Evolutionary conservation across 2,329 filamentous ascomycete species (phyloP).

Genomic region (Colletotrichum sp.): DNA sequence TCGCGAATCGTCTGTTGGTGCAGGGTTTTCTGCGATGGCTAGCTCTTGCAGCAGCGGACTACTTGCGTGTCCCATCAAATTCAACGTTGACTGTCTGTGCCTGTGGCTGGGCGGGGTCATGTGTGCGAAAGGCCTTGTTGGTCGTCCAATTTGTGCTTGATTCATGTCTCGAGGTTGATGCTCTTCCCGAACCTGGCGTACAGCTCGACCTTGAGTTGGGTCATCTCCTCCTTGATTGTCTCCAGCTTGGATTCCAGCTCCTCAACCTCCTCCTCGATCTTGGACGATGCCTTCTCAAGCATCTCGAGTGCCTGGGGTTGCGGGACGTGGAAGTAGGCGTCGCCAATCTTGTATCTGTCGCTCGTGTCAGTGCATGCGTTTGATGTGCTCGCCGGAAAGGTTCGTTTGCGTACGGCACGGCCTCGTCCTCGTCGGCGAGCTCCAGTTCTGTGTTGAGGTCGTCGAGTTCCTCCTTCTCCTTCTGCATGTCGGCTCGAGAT

Average conservation of each 20-base stretch:
- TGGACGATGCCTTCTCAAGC: constrained; percentile 72
- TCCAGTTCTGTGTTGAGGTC: constrained; percentile 92
- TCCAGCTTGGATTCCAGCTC: constrained; percentile 78
- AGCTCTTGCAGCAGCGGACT: neutral
- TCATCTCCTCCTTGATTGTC: constrained; percentile 84
- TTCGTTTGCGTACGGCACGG: constrained; percentile 72
- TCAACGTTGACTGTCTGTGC: neutral
- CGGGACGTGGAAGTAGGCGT: constrained; percentile 89
- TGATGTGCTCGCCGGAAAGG: neutral
- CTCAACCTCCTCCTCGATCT: constrained; percentile 78
- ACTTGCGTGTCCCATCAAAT: neutral
- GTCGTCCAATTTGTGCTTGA: neutral
- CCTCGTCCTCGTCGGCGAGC: constrained; percentile 92
- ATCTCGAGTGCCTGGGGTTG: constrained; percentile 87
- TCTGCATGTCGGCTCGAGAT: constrained; percentile 57
- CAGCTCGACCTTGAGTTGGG: constrained; percentile 85
- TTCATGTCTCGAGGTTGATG: constrained; percentile 92
- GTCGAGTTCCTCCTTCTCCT: constrained; percentile 97
- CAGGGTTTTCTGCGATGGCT: neutral
- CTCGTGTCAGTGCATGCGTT: neutral
- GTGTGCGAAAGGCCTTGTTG: neutral
- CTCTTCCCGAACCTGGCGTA: constrained; percentile 96
- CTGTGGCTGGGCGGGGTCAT: neutral
- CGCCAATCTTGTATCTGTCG: constrained; percentile 90
- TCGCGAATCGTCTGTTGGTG: neutral